Base-by-base conservation (phyloP, 441 rosid genomes). In the Populus hybrid region DNA sequence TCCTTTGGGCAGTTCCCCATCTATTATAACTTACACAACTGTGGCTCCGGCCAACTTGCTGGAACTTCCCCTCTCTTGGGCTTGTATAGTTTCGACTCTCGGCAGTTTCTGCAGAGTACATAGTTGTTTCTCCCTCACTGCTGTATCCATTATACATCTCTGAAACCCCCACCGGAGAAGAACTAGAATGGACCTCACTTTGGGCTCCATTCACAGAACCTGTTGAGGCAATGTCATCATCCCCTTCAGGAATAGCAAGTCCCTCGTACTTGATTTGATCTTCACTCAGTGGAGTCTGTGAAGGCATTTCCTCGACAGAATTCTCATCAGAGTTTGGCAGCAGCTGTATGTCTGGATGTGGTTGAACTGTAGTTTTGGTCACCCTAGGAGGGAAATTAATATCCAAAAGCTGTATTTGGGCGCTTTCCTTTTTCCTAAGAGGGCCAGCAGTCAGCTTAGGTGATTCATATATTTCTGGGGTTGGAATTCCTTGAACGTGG, bases 71-170 rank as follows among this genome's bases (percentile, higher is more conserved):
- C 77, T 90, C 94, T 78, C 88, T 85, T 6, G 98, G 99, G 68
- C 91, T 93, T 0, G 97, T 84, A 77, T 90, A 92, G 85, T 95
- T 95, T 81, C 98, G 84, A 85, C 99, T 95, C 83, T 94, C 98
- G 0, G 98, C 98, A 75, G 99, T 95, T 87, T 95, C 99, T 3
- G 97, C 98, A 18, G 99, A 95, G 88, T 93, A 94, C 98, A 95
- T 90, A 0, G 99, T 95, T 83, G 99, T 95, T 85, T 92, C 99
- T 80, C 86, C 97, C 78, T 93, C 98, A 6, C 97, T 95, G 83
- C 91, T 90, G 72, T 90, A 91, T 57, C 93, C 95, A 46, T 88
- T 82, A 79, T 86, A 86, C 79, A 88, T 78, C 82, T 85, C 90
- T 10, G 82, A 84, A 77, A 82, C 91, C 78, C 84, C 90, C 34